These are phyloP conservation scores for Echites panduratus DNA, from an alignment of 257 asterid genomes.

Conservation along the genomic window DNA sequence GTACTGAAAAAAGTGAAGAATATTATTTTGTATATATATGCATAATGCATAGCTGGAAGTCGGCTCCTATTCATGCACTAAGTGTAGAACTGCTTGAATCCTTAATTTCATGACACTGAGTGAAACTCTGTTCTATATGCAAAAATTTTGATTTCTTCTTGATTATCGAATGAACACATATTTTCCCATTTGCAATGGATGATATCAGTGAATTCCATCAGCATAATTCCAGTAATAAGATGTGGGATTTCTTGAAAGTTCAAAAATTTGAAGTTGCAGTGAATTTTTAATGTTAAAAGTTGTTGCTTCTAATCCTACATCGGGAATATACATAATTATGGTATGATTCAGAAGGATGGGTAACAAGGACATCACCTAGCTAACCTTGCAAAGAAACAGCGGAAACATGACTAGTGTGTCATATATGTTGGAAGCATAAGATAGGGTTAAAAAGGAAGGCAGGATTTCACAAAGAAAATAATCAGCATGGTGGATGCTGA, in stretches of 20 bases:
- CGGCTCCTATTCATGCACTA: not conserved
- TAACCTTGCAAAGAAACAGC: too few relatives aligned
- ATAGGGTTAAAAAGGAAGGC: not conserved
- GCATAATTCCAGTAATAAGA: not conserved
- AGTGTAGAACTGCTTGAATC: too few relatives aligned
- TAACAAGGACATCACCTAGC: too few relatives aligned
- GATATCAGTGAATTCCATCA: not conserved
- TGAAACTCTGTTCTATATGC: too few relatives aligned
- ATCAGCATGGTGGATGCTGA: not conserved
- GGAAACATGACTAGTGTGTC: too few relatives aligned
- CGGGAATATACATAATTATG: too few relatives aligned
- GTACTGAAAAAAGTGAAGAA: too few relatives aligned
- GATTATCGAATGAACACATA: not conserved
- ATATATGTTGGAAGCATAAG: not conserved
- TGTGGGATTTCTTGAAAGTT: conserved; percentile 1
- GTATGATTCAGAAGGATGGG: too few relatives aligned
- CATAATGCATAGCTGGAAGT: not conserved
- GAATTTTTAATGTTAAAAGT: not conserved
- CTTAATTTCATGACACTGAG: too few relatives aligned
- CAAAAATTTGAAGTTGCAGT: not conserved
- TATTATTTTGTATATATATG: not conserved
- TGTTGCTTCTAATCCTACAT: too few relatives aligned
- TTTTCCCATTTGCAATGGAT: not conserved
- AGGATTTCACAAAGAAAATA: not conserved
- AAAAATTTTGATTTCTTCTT: not conserved